Evolutionary conservation across 1,284 basidiomycete species (phyloP).

Genomic region (Cyathus olla): DNA sequence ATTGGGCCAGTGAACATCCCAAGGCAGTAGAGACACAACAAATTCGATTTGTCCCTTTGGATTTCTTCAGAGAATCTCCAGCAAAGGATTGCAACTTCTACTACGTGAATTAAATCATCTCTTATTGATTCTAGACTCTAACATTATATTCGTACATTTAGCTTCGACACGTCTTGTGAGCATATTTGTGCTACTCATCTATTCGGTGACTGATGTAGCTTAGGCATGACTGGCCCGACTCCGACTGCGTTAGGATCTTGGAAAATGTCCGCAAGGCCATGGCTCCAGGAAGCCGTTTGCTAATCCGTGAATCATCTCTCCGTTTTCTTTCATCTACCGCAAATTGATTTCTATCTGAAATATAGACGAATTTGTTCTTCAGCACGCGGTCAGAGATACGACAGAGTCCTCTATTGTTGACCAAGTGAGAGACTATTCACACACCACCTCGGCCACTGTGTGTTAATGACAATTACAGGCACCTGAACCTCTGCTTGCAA

Average conservation of each 20-base stretch:
- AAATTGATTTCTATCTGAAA: background rate
- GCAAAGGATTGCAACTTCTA: slow-evolving; percentile 54
- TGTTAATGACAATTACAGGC: no score
- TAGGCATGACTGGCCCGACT: slow-evolving; percentile 37
- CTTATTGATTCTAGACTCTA: background rate
- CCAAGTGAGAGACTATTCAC: no score
- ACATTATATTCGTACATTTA: slow-evolving; percentile 14
- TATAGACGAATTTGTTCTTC: slow-evolving; percentile 4
- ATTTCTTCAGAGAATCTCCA: slow-evolving; percentile 57
- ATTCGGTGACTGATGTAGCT: no score
- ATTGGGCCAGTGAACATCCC: slow-evolving; percentile 45
- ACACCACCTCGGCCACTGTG: no score
- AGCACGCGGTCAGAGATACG: slow-evolving; percentile 1
- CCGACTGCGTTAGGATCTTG: slow-evolving; percentile 32
- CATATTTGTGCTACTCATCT: no score
- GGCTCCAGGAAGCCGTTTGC: slow-evolving; percentile 30
- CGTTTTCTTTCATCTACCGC: background rate
- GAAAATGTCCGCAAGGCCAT: slow-evolving; percentile 33
- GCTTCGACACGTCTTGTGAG: background rate
- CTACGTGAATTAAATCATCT: slow-evolving; percentile 45
- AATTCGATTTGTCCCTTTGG: slow-evolving; percentile 51
- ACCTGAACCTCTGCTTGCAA: slow-evolving; percentile 47
- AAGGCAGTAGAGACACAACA: slow-evolving; percentile 42
- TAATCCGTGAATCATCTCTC: slow-evolving; percentile 33
- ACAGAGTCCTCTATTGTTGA: background rate